Base-by-base conservation (phyloP, 108 stramenopile species). In the Pseudonitzschia pungens region DNA sequence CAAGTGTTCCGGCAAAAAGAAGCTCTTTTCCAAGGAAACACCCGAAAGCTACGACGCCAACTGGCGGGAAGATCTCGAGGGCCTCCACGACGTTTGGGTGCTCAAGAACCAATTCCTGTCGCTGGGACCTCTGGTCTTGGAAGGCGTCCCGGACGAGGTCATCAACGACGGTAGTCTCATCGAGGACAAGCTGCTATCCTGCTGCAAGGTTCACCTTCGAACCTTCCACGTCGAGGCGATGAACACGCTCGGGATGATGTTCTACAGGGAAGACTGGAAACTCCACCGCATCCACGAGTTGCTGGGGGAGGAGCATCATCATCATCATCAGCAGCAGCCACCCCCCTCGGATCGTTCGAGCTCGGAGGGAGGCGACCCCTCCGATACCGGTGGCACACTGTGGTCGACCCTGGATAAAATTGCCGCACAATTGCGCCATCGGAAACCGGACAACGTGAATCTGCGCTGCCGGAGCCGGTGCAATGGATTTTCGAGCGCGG, bases 221-320 rank as follows among this genome's bases (percentile, higher is more conserved):
- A 64, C 76, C 28, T 77, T 90, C 52, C 89, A 92, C 71, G 81
- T 89, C 55, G 90, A 92, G 32, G 81, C 88, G 20, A 92, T 94
- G 91, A 92, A 84, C 57, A 69, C 72, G 21, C 83, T 84, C 31
- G 93, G 91, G 2, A 69, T 72, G 2, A 66, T 78, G 43, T 70
- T 94, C 53, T 78, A 68, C 14, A 77, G 79, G 4, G 93, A 94
- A 63, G 65, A 81, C 4, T 94, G 93, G 93, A 54, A 74, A 22
- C 57, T 91, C 21, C 36, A 74, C 12, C 62, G 60, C 32, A 0
- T 40, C 9, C 15, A 36, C n/a, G 60, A 62, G 15, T 28, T 62
- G n/a, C 4, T 8, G 20, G 12, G 20, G 31, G 11, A 62, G 28
- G 9, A 0, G 0, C 57, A 16, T 10, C 28, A 26, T 14, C 28